Evolutionary conservation across 208 protist genomes (phyloP), one percentile per base, ranked within the genome.

Genomic region (Acanthamoeba lenticulata): DNA sequence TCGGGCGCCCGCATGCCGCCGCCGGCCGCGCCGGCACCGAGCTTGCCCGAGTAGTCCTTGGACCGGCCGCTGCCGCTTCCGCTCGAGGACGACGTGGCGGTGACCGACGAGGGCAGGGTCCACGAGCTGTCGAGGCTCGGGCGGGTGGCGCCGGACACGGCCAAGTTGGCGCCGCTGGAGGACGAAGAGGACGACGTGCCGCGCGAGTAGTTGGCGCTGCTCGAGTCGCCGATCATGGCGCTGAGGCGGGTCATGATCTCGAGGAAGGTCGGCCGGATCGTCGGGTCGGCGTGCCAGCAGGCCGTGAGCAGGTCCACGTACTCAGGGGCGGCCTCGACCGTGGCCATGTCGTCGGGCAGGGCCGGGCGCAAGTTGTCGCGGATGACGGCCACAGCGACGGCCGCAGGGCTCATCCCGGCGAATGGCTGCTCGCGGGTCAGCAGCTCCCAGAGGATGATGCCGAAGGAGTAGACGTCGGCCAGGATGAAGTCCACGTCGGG

Each of bases 401-500:
- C 47, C 0, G 77, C 77, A 29, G 77, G 77, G 19, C 77, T 88
- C 77, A 88, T 88, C 9, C 77, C 77, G 47, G 77, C 40, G 38
- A 60, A 88, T 21, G 77, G 77, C 77, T 88, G 77, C 40, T 88
- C 77, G 44, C 77, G 40, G 1, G 77, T 88, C 27, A 88, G 47
- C 40, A 88, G 77, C 34, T 88, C 77, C 77, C 77, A 88, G 36
- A 88, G 40, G 24, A 88, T 49, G 77, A 88, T 55, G 77, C 77
- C 77, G 7, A 88, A 88, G 24, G 29, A 42, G 77, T 88, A 88
- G 9, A 88, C 77, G 47, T 88, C 77, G 40, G 77, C 77, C 6
- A 88, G 77, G 47, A 57, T 60, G 34, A 60, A 49, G 21, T 88
- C 42, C 2, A 88, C 38, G 19, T 88, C 77, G n/a, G 77, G 77